Evolutionary conservation across 164 flowering plant genomes (phyloP), one percentile per base, ranked within the genome.

Genomic region (Macadamia tetraphylla): DNA sequence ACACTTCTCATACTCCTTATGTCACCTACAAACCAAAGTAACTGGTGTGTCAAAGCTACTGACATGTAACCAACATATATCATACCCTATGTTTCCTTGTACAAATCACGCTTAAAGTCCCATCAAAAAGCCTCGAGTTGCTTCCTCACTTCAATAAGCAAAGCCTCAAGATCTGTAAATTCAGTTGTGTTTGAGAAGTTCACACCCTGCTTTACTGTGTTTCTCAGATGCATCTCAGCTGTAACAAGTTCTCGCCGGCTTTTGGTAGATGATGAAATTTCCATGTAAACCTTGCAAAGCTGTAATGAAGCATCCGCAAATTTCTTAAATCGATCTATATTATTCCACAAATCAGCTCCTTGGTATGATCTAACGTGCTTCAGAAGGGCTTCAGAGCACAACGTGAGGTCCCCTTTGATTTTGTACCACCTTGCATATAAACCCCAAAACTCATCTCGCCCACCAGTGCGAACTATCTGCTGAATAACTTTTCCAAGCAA

Each of bases 351-450:
- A 62, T 90, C 97, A 75, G 95, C 83, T 68, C 98, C 97, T 94
- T 90, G 96, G 74, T 84, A 88, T 48, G 96, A 82, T 77, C 99
- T 83, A 74, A 92, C 92, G 82, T 94, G 98, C 87, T 92, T 92
- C 57, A 89, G 66, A 53, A 90, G 85, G 62, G 98, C 99, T 75
- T 94, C 97, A 9, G 94, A 84, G 66, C 96, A 89, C 97, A 92
- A 89, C 31, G 73, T 64, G 6, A 89, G 81, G 73, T 94, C 97
- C 44, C 98, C 97, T 76, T 83, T 88, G n/a, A 88, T 70, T 81
- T 78, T 89, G 73, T 85, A 88, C 98, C 97, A 94, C 77, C 92
- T 83, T 59, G 97, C 97, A 89, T 87, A 92, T 62, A 94, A 75
- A 65, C 98, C 98, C 97, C 97, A 94, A 1, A 82, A 70, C 51